Evolutionary conservation across 352 stramenopile species (phyloP).

Genomic region (Globisporangium sylvaticum): DNA sequence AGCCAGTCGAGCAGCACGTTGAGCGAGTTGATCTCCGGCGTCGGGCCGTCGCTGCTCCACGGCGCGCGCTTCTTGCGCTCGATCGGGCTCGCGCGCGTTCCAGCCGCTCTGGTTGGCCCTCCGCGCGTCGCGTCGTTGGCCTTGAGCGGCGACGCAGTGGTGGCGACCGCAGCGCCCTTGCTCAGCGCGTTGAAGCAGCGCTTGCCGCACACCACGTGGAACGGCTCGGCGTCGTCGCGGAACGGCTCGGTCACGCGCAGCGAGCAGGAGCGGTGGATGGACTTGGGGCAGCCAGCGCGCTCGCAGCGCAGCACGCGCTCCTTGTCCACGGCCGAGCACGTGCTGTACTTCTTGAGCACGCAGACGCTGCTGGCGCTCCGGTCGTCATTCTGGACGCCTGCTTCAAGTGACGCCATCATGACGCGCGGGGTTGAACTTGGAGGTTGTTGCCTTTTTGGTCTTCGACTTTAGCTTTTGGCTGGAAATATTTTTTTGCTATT

Average conservation of each 20-base stretch:
- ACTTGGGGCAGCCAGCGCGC: conserved; percentile 13
- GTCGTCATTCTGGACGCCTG: no score
- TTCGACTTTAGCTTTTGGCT: neutral
- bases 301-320: conserved; percentile 17
- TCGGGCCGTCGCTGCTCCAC: conserved; percentile 17
- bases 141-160: neutral
- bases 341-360: conserved; percentile 18
- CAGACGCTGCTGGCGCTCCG: neutral
- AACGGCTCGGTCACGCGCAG: conserved; percentile 15
- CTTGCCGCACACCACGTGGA: conserved; percentile 17
- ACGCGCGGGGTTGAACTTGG: neutral
- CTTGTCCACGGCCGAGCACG: conserved; percentile 3
- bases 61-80: conserved; percentile 20
- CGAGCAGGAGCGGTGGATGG: conserved; percentile 18
- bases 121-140: no score
- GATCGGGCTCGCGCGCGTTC: neutral
- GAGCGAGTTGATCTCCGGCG: conserved; percentile 14
- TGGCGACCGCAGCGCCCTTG: conserved; percentile 1
- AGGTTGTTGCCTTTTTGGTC: neutral
- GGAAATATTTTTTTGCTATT: neutral
- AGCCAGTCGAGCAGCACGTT: conserved; percentile 15
- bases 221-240: conserved; percentile 6
- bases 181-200: conserved; percentile 17
- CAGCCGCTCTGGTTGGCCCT: neutral
- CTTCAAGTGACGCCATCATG: neutral